Conservation (phyloP, 257 asterid genomes). For the Lavandula angustifolia region DNA sequence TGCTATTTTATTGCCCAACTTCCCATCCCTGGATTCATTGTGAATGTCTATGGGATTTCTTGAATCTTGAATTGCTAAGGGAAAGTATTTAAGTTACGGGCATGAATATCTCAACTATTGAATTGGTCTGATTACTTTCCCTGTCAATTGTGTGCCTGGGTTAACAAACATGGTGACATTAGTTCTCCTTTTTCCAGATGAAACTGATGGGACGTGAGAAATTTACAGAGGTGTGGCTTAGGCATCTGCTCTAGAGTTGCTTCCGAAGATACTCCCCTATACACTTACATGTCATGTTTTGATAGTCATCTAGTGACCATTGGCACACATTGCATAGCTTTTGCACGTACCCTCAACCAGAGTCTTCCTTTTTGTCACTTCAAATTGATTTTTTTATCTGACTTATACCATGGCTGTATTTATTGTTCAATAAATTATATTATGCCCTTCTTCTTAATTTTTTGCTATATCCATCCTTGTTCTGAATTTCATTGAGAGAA, state of each 20-base stretch:
- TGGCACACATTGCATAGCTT: constrained; percentile 15
- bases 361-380: constrained; percentile 1
- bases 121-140: constrained; percentile 32
- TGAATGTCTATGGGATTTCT: constrained; percentile 1
- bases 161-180: constrained; percentile 56
- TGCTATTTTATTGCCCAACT: constrained; percentile 7
- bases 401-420: constrained; percentile 12
- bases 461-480: neutral
- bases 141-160: constrained; percentile 37
- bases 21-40: constrained; percentile 24
- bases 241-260: constrained; percentile 57
- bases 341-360: constrained; percentile 12
- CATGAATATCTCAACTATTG: constrained; percentile 22
- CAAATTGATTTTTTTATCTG: neutral
- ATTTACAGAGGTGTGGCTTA: constrained; percentile 58
- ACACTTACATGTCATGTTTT: constrained; percentile 24
- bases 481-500: neutral
- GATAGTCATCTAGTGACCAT: constrained; percentile 26
- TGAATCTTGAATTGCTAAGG: constrained; percentile 5
- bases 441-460: constrained; percentile 5
- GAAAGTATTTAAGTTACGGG: constrained; percentile 6
- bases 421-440: constrained; percentile 9
- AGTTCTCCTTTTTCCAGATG: constrained; percentile 92
- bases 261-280: constrained; percentile 31
- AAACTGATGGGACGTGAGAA: constrained; percentile 87